A percentile compares a stretch with the other conserved stretches of the same genome.
Evolutionary conservation across 257 asterid genomes (phyloP).

Genomic region (Ophiorrhiza pumila): DNA sequence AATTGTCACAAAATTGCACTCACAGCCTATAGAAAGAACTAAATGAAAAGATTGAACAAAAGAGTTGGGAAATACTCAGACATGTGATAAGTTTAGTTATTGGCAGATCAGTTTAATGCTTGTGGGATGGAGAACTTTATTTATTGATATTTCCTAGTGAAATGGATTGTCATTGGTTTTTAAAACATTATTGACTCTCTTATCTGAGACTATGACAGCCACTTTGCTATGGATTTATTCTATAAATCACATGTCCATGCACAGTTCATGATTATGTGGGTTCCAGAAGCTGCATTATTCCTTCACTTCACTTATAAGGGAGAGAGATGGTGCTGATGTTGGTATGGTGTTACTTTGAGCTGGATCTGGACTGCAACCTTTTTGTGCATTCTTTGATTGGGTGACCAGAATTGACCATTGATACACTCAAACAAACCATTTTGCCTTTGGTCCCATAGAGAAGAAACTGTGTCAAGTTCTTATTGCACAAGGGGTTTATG

Average conservation of each 20-base stretch:
- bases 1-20: background rate
- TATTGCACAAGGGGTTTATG: background rate
- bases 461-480: background rate
- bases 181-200: background rate
- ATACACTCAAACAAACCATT: background rate
- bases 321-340: background rate
- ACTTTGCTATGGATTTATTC: slow-evolving; percentile 8
- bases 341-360: background rate
- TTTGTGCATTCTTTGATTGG: background rate
- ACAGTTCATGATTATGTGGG: slow-evolving; percentile 13
- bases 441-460: background rate
- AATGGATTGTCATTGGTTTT: background rate
- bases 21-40: background rate
- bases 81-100: background rate
- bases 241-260: slow-evolving; percentile 16
- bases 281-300: slow-evolving; percentile 17
- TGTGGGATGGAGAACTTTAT: background rate
- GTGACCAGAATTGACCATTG: background rate
- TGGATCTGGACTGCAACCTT: slow-evolving; percentile 1
- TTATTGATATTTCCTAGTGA: background rate
- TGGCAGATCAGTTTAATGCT: background rate
- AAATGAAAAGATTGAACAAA: background rate
- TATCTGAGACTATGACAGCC: slow-evolving; percentile 6
- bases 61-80: background rate
- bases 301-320: slow-evolving; percentile 6